A percentile compares a stretch with the other conserved stretches of the same genome.
Conservation (phyloP, 2,329 filamentous ascomycete genomes). For the Botryotinia narcissicola region DNA sequence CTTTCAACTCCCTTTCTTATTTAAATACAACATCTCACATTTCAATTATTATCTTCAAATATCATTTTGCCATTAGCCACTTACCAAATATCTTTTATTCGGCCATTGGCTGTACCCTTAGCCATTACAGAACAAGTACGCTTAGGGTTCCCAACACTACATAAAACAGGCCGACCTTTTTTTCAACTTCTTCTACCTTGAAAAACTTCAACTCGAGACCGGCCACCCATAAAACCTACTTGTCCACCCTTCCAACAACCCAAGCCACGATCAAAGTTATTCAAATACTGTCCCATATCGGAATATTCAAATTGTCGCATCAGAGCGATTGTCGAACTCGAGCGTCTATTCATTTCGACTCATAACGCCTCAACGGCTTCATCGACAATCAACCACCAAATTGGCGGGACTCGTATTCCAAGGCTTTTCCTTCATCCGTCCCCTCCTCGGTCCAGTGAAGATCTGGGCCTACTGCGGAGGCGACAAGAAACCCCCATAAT, state of each 20-base stretch:
- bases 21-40: not conserved
- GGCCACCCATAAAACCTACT: not conserved
- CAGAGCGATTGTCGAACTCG: not conserved
- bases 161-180: not conserved
- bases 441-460: slow-evolving; percentile 80
- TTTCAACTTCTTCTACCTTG: not conserved
- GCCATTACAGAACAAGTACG: not conserved
- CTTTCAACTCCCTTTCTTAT: slow-evolving; percentile 6
- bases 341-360: not conserved
- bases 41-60: not conserved
- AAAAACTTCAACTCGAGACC: slow-evolving; percentile 1
- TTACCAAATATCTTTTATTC: not conserved
- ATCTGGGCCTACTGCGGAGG: slow-evolving; percentile 95
- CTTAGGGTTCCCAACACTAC: not conserved
- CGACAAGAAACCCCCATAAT: slow-evolving; percentile 97
- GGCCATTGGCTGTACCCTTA: not conserved
- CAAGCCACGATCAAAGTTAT: slow-evolving; percentile 4
- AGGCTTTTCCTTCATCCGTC: slow-evolving; percentile 74
- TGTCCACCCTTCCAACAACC: not conserved
- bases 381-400: slow-evolving; percentile 64
- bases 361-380: slow-evolving; percentile 37
- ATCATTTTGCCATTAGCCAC: no score
- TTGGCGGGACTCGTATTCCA: slow-evolving; percentile 81
- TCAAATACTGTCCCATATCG: slow-evolving; percentile 5
- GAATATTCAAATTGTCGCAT: not conserved